Evolutionary conservation across 2,329 filamentous ascomycete species (phyloP), one percentile per base, ranked within the genome.

Genomic region (Aspergillus flavus): DNA sequence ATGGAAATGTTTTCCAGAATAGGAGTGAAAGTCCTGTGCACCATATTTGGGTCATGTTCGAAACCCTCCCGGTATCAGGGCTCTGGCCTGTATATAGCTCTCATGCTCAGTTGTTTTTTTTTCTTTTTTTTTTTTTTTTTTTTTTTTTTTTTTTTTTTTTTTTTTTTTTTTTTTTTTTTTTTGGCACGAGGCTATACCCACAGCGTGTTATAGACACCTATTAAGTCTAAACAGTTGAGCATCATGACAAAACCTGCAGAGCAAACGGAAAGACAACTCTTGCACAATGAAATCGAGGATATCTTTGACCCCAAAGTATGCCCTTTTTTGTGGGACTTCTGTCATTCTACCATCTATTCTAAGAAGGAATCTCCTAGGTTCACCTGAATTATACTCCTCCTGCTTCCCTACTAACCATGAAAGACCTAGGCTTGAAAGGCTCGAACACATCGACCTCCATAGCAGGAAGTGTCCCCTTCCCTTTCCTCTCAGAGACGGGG

Each of bases 381-480:
- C 52, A 55, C 32, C 34, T 55, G 4, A 39, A 39, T 21, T 55
- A 55, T 26, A 39, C 32, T 1, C 52, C 32, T 26, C 32, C 52
- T 7, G 3, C 32, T 6, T 23, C 32, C 52, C 52, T 55, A 1
- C 11, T 55, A 11, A 55, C 52, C 36, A 39, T 55, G 52, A 11
- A 39, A 9, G 52, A 55, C 5, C 21, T 55, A 6, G 52, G 34
- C 2, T 21, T 55, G n/a, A 12, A 26, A 39, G 10, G 28, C 28
- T 34, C 52, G 4, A 39, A 30, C 4, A 23, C 52, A 39, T 36
- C 32, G 3, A 55, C 52, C 6, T 6, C 52, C 2, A 41, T 55
- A 55, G 52, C 52, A 55, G 52, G 52, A 55, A 55, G 52, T 39
- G 52, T 5, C 14, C 52, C 52, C 4, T 55, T 55, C 14, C 52